A percentile compares a stretch with the other conserved stretches of the same genome.
phyloP scores from a whole-genome alignment of 1,139 yeast genomes.

The Taphrina deformans region DNA sequence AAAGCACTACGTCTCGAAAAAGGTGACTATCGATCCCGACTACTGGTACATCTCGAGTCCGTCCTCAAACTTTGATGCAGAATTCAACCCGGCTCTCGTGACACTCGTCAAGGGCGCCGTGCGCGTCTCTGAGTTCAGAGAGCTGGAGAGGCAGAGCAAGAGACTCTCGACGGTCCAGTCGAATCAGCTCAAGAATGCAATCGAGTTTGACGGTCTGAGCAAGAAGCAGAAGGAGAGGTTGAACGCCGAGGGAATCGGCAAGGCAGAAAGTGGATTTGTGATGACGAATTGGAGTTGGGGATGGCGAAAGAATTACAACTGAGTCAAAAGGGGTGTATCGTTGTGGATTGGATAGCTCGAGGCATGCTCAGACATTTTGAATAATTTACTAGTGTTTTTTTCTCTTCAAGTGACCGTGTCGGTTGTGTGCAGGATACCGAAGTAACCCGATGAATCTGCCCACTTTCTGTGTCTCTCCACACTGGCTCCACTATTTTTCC shows the following conservation, averaged over 20 bases:
- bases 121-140: conserved; percentile 14
- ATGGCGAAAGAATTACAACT: conserved; percentile 24
- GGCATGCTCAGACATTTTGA: background rate
- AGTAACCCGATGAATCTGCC: no score
- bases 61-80: conserved; percentile 9
- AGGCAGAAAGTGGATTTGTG: conserved; percentile 19
- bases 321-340: background rate
- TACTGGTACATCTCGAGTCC: conserved; percentile 29
- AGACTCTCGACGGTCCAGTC: conserved; percentile 23
- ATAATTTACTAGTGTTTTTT: background rate
- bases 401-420: no score
- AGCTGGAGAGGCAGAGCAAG: conserved; percentile 1
- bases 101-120: conserved; percentile 20
- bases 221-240: conserved; percentile 25
- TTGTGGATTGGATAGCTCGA: background rate
- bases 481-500: background rate
- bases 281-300: conserved; percentile 33
- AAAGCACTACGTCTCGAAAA: conserved; percentile 4
- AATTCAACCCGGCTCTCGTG: conserved; percentile 9
- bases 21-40: conserved; percentile 14
- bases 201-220: conserved; percentile 27
- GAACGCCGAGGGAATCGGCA: conserved; percentile 27
- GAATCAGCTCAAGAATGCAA: conserved; percentile 8
- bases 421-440: no score
- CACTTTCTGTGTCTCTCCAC: background rate